Conservation (phyloP, 495 filamentous ascomycete species). For the Platismatia glauca region DNA sequence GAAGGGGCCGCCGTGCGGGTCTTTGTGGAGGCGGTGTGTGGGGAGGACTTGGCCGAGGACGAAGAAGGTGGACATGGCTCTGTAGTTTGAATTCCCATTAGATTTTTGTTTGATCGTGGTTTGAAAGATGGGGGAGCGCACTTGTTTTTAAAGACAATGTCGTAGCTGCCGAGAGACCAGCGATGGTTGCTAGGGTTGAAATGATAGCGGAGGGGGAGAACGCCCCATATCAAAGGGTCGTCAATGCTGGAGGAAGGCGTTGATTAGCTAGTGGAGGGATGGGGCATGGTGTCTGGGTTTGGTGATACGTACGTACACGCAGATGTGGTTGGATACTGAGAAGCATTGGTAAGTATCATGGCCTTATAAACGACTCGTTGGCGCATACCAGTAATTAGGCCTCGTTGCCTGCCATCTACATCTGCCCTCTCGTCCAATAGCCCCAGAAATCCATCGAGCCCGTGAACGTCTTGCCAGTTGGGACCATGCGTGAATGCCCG, state of each 20-base stretch:
- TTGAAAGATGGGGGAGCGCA: neutral
- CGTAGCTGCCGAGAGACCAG: constrained; percentile 83
- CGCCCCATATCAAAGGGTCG: constrained; percentile 88
- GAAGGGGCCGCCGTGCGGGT: constrained; percentile 65
- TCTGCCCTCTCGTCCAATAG: constrained; percentile 64
- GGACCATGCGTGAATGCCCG: constrained; percentile 38
- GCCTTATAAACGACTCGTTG: neutral
- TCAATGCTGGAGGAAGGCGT: constrained; percentile 55
- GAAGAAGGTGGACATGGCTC: constrained; percentile 62
- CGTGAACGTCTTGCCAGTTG: constrained; percentile 51
- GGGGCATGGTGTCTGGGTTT: constrained; percentile 2
- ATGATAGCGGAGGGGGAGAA: constrained; percentile 62
- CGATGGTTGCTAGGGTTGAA: constrained; percentile 65
- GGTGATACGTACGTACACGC: constrained; percentile 67
- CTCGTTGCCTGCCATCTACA: constrained; percentile 57
- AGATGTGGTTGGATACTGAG: constrained; percentile 88
- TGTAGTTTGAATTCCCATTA: constrained; percentile 25
- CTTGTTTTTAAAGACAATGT: constrained; percentile 70
- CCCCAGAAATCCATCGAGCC: constrained; percentile 65
- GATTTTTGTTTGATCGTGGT: constrained; percentile 1
- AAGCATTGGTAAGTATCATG: neutral
- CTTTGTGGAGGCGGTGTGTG: constrained; percentile 72
- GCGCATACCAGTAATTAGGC: constrained; percentile 72
- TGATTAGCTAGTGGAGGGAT: constrained; percentile 1
- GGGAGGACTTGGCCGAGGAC: constrained; percentile 79